phyloP scores from a whole-genome alignment of 352 stramenopile genomes.

The Pythium plurisporium region DNA sequence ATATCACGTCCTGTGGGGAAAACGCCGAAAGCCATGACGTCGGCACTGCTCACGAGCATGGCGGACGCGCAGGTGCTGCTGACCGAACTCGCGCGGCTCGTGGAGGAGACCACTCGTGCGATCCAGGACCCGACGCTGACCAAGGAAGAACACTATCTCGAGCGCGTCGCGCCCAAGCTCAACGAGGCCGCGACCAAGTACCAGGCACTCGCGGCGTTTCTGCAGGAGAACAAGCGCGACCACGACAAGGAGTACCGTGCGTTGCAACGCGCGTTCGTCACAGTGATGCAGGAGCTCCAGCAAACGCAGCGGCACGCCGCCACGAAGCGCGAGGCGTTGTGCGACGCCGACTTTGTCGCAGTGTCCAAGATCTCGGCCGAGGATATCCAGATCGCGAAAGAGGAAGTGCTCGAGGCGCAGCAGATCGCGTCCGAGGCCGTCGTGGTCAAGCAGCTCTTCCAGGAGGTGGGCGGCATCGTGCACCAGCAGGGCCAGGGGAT shows the following conservation, averaged over 20 bases:
- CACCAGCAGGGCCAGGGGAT: constrained; percentile 63
- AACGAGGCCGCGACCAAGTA: constrained; percentile 57
- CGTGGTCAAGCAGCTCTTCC: constrained; percentile 66
- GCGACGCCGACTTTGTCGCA: constrained; percentile 63
- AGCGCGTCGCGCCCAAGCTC: constrained; percentile 39
- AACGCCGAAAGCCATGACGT: neutral
- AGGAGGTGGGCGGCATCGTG: constrained; percentile 57
- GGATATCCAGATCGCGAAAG: constrained; percentile 72
- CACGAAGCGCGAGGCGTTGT: constrained; percentile 52
- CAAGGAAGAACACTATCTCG: constrained; percentile 52
- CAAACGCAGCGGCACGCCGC: constrained; percentile 49
- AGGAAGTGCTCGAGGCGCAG: constrained; percentile 62
- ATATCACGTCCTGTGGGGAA: too few relatives aligned
- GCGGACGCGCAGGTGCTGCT: constrained; percentile 38
- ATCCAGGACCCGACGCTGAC: constrained; percentile 37
- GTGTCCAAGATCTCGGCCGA: constrained; percentile 50
- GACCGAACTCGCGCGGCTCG: constrained; percentile 31
- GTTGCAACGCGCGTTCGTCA: constrained; percentile 58
- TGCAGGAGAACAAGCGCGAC: constrained; percentile 57
- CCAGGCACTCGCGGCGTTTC: constrained; percentile 51
- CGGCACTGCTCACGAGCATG: constrained; percentile 34
- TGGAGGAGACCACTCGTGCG: constrained; percentile 30
- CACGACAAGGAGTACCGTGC: constrained; percentile 45
- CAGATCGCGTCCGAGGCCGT: constrained; percentile 61
- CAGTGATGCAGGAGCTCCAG: constrained; percentile 68